phyloP scores from a whole-genome alignment of 2,329 filamentous ascomycete genomes.

The Trematosphaeria pertusa region DNA sequence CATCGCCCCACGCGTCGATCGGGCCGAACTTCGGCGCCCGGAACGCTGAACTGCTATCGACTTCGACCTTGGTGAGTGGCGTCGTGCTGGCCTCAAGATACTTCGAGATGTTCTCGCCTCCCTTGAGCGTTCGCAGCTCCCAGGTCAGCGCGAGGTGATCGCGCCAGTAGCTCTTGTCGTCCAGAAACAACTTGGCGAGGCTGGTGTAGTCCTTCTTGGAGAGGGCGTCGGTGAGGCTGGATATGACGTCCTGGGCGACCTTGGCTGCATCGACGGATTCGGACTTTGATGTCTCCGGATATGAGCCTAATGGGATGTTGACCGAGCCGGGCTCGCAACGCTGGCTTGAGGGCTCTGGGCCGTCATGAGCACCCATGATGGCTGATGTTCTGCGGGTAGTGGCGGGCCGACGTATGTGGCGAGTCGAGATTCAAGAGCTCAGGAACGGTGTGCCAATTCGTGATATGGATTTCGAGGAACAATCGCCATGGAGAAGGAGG shows the following conservation, averaged over 20 bases:
- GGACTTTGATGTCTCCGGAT: slow-evolving; percentile 43
- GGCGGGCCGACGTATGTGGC: background rate
- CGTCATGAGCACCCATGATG: slow-evolving; percentile 32
- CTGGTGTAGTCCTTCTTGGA: slow-evolving; percentile 41
- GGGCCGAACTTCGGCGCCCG: slow-evolving; percentile 33
- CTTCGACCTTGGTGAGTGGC: slow-evolving; percentile 34
- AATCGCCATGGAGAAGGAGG: background rate
- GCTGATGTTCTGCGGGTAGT: background rate
- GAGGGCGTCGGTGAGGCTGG: slow-evolving; percentile 53
- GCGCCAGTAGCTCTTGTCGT: slow-evolving; percentile 63
- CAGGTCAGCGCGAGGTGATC: slow-evolving; percentile 65
- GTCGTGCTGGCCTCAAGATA: slow-evolving; percentile 41
- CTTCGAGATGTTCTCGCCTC: slow-evolving; percentile 54
- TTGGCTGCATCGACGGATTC: slow-evolving; percentile 45
- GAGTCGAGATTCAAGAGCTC: no score
- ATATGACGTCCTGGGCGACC: slow-evolving; percentile 50
- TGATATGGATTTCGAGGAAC: no score
- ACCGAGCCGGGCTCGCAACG: slow-evolving; percentile 61
- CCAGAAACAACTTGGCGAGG: slow-evolving; percentile 53
- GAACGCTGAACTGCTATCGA: slow-evolving; percentile 34
- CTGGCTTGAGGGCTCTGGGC: slow-evolving; percentile 47
- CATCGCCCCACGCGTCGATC: slow-evolving; percentile 38
- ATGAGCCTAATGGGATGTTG: slow-evolving; percentile 59
- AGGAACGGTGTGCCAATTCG: no score
- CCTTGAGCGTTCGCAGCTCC: slow-evolving; percentile 61